Base-by-base conservation (phyloP, 2,329 filamentous ascomycete species). In the Alternaria arborescens region DNA sequence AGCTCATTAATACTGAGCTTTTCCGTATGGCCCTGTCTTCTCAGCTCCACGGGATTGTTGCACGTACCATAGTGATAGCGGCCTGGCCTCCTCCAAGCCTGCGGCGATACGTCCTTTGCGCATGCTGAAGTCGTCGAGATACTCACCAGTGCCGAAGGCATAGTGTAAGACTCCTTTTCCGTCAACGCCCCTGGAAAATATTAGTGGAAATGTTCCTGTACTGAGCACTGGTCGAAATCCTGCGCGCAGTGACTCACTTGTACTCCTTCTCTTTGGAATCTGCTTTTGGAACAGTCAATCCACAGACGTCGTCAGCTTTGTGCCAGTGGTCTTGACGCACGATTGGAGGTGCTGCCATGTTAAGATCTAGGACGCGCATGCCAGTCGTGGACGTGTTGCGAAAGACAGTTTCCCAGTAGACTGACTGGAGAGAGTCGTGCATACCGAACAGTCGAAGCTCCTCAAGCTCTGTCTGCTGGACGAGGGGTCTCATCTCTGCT, bases 321-420 rank as follows among this genome's bases (percentile, higher is more conserved):
- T 55, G 58, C 72, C 72, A 76, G 26, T 65, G 50, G 4, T 62
- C 53, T n/a, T 58, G 28, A 10, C 73, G 74, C 4, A 74, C 66
- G 12, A 77, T 62, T 12, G 75, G 74, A 3, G 57, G 47, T 8
- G 38, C 43, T 1, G 67, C 64, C 75, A 78, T 78, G 28, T 67
- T 61, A 0, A 78, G 61, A 10, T 78, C 74, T 0, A 74, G 60
- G 1, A 70, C 55, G 2, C 55, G 51, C 65, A 78, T 71, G 6
- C 64, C 64, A 3, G 56, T 54, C 2, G 66, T 58, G 16, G 55
- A 47, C 5, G 58, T 30, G 58, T 74, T 77, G 32, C 67, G 64
- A 47, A 67, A 77, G 18, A 75, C 66, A 11, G 72, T 64, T 60
- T 74, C 73, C 75, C 75, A 78, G 5, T 74, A 58, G 28, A 75